Conservation (phyloP, 1,284 basidiomycete species). For the Porogramme epimiltina region DNA sequence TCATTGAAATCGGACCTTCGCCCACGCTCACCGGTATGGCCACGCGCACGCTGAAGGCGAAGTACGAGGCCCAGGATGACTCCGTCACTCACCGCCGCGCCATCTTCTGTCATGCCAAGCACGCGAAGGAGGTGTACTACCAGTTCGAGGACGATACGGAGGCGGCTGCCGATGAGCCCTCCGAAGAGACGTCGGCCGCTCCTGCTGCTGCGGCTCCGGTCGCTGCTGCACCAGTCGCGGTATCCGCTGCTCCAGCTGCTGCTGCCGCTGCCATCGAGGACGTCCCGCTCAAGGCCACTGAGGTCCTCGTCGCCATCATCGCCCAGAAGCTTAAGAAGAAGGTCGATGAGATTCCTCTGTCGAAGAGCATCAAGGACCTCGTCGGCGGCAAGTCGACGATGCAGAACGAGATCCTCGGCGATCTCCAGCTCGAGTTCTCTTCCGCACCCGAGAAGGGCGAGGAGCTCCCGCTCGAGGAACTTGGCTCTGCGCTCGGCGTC, state of each 20-base stretch:
- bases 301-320: conserved; percentile 88
- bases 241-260: conserved; percentile 44
- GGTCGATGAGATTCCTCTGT: conserved; percentile 86
- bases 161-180: conserved; percentile 43
- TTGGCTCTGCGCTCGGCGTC: conserved; percentile 82
- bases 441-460: conserved; percentile 98
- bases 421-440: conserved; percentile 87
- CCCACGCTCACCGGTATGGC: conserved; percentile 98
- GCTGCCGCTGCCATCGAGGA: conserved; percentile 83
- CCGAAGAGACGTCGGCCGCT: conserved; percentile 43
- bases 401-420: conserved; percentile 95
- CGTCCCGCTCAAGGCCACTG: conserved; percentile 88
- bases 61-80: conserved; percentile 91
- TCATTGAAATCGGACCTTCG: conserved; percentile 95
- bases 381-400: conserved; percentile 98
- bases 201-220: conserved; percentile 46
- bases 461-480: conserved; percentile 93
- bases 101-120: conserved; percentile 94
- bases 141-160: conserved; percentile 85
- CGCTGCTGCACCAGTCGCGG: conserved; percentile 37
- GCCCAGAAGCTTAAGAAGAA: conserved; percentile 99
- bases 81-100: conserved; percentile 79
- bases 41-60: conserved; percentile 90
- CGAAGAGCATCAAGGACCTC: conserved; percentile 97
- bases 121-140: conserved; percentile 97